phyloP scores from a whole-genome alignment of 148 eudicot genomes.

The Agrostemma githago region DNA sequence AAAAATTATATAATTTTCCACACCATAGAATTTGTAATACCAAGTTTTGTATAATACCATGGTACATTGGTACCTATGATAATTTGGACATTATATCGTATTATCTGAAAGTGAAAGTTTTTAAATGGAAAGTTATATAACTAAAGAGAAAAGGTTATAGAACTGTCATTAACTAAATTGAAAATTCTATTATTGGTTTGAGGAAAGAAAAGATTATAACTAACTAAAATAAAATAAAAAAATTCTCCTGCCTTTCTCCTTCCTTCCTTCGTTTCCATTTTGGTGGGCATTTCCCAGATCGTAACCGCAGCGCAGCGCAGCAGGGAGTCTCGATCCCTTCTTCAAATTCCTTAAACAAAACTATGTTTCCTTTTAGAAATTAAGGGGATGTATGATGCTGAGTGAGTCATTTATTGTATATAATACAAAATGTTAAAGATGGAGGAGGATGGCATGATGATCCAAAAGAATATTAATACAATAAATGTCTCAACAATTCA shows the following conservation, averaged over 20 bases:
- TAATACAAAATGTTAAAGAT: neutral
- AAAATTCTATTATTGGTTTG: constrained; percentile 1
- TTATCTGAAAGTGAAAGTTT: too few relatives aligned
- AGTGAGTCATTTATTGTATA: neutral
- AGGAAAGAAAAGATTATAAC: neutral
- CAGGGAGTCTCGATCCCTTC: neutral
- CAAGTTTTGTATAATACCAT: too few relatives aligned
- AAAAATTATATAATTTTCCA: too few relatives aligned
- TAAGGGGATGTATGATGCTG: neutral
- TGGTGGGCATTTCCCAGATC: neutral
- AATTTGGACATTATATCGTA: too few relatives aligned
- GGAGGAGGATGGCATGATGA: neutral
- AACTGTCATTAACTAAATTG: neutral
- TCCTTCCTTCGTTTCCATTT: neutral
- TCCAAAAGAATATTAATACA: neutral
- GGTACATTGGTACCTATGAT: too few relatives aligned
- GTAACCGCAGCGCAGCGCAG: neutral
- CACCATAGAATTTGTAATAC: too few relatives aligned
- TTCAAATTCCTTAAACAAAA: neutral
- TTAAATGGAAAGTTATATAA: too few relatives aligned
- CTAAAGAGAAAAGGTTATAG: too few relatives aligned
- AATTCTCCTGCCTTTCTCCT: neutral
- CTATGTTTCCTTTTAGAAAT: neutral
- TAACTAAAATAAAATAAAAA: neutral
- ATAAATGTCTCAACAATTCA: neutral